Evolutionary conservation across 73 alveolate genomes (phyloP), one percentile per base, ranked within the genome.

Genomic region (Stentor coeruleus): DNA sequence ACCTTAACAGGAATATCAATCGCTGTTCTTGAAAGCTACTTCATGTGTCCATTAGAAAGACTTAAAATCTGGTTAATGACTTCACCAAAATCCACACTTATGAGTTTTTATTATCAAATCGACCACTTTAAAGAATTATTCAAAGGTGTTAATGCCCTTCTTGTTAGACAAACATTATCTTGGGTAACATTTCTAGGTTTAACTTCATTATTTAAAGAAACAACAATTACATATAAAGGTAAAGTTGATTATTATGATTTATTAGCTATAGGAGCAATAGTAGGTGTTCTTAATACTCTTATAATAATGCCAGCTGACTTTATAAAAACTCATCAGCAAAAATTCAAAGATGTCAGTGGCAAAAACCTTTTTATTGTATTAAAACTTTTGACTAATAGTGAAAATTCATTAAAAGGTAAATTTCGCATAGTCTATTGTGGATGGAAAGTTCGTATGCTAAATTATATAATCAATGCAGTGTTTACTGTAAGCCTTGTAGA

Each of bases 21-120:
- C 15, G 79, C 79, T 20, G 39, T 31, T 0, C 11, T 66, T 14
- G 79, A 66, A 66, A 31, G 41, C 79, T 66, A 66, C 37, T 11
- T 66, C 11, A 66, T 66, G 40, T 66, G 79, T 2, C 79, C 79
- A 20, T 66, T 66, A 66, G 79, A 66, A 66, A 66, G 79, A 33
- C 36, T 66, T 1, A 66, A 66, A 40, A 66, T 31, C 41, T 66
- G 79, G 79, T 20, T 66, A 11, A 66, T 66, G 79, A 66, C 79
- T 28, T 20, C 79, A 20, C 79, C 79, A 15, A 33, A 66, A 33
- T 26, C 79, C 20, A 33, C 42, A 26, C 11, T 66, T 33, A 66
- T 20, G 33, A 20, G 33, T 20, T 66, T 66, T 66, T 66, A 20
- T 66, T 40, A 31, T 1, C n/a, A 66, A 20, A 66, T 20, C 40